Evolutionary conservation across 495 filamentous ascomycete genomes (phyloP), one percentile per base, ranked within the genome.

Genomic region (Sabuloglossum arenarium): DNA sequence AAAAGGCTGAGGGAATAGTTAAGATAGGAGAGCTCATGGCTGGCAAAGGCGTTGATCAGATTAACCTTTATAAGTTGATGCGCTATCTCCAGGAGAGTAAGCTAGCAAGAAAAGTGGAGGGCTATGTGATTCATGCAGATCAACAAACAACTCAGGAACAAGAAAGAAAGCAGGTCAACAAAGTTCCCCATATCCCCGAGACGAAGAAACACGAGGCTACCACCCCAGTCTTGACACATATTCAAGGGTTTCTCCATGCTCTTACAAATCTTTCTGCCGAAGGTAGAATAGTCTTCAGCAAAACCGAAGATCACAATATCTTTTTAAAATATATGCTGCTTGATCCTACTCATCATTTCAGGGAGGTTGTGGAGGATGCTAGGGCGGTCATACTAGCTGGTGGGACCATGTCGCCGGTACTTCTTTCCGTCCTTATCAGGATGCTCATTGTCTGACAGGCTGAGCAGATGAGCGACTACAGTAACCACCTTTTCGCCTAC

Each of bases 351-450:
- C 78, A 88, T 64, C 85, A 93, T 61, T 98, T 98, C 67, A 82
- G 81, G 21, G 83, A 86, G 39, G 82, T 97, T 62, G 87, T 91
- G 0, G 79, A 86, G 49, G 80, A 88, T 61, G 88, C 90, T 8
- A 74, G 87, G 52, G 85, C 91, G 3, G 86, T 97, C 2, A 85
- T 98, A 50, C 70, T 98, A 16, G 93, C 88, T 12, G 91, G 91
- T 54, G 91, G 91, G 2, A 98, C 91, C 9, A 98, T 98, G 93
- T 93, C 89, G 37, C 91, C 93, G 2, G 79, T 82, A 68, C 63
- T 62, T 45, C 30, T 31, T 5, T 21, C 12, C 39, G 3, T 19
- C 19, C 21, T n/a, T 47, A 32, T 16, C 19, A 55, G 55, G n/a
- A 24, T 14, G 31, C 39, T 32, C 3, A 14, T 4, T 10, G 28